These are phyloP conservation scores for Pseudozyma sp. DNA, from an alignment of 1,284 basidiomycete species.

Conservation along the genomic window DNA sequence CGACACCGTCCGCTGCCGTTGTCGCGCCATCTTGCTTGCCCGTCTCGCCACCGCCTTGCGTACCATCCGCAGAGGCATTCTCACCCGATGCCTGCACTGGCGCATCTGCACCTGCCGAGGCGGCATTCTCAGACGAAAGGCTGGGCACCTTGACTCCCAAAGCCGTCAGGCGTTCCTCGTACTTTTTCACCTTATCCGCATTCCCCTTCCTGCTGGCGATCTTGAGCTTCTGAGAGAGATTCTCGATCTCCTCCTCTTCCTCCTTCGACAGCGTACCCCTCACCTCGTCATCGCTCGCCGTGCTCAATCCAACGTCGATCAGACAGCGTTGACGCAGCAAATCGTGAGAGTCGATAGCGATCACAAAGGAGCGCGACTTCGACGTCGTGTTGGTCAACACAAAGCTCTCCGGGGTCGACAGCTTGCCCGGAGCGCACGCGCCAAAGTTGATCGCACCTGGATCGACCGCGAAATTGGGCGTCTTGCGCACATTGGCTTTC, in stretches of 20 bases:
- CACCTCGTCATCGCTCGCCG: conserved; percentile 64
- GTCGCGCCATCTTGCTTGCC: not conserved
- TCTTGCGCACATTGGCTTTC: conserved; percentile 71
- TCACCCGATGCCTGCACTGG: conserved; percentile 1
- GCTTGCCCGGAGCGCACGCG: conserved; percentile 50
- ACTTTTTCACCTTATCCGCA: conserved; percentile 72
- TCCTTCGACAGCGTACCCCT: conserved; percentile 70
- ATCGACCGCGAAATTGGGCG: conserved; percentile 71
- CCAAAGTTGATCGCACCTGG: conserved; percentile 69
- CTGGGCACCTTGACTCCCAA: conserved; percentile 68
- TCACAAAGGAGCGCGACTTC: conserved; percentile 70
- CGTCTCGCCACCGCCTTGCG: conserved; percentile 4
- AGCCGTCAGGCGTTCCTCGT: conserved; percentile 70
- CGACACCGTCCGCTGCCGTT: not conserved
- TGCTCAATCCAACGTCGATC: conserved; percentile 42
- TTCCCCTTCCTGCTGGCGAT: conserved; percentile 72
- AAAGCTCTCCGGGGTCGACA: conserved; percentile 66
- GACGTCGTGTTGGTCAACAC: conserved; percentile 71
- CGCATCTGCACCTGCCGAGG: conserved; percentile 2
- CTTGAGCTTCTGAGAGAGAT: conserved; percentile 72
- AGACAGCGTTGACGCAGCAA: conserved; percentile 49
- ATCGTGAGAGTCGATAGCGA: conserved; percentile 65
- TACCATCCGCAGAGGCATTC: not conserved
- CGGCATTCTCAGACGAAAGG: conserved; percentile 8
- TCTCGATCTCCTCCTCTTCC: conserved; percentile 73